Conservation (phyloP, 2,329 filamentous ascomycete species). For the Spiromastix sp. region DNA sequence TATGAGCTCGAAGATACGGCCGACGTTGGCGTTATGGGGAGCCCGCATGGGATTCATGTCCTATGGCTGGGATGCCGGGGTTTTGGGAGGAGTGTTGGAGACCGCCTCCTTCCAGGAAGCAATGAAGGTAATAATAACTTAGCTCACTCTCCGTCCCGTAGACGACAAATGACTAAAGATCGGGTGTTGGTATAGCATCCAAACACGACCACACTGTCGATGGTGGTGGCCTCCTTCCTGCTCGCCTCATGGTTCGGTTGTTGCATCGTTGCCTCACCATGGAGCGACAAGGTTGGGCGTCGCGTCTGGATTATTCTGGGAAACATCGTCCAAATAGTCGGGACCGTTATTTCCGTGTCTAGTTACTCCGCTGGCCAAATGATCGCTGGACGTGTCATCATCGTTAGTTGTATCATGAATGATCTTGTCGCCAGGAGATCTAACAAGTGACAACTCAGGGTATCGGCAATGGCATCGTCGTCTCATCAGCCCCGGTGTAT, state of each 20-base stretch:
- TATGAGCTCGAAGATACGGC: slow-evolving; percentile 3
- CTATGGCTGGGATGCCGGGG: slow-evolving; percentile 27
- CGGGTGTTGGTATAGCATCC: slow-evolving; percentile 13
- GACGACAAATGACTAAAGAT: too few relatives aligned
- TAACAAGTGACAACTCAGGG: slow-evolving; percentile 12
- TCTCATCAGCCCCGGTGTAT: slow-evolving; percentile 20
- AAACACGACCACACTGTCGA: slow-evolving; percentile 17
- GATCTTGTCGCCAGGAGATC: background rate
- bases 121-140: slow-evolving; percentile 18
- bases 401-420: slow-evolving; percentile 10
- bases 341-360: slow-evolving; percentile 19
- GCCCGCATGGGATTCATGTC: slow-evolving; percentile 22
- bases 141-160: too few relatives aligned
- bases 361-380: slow-evolving; percentile 20
- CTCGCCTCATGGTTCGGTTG: slow-evolving; percentile 21
- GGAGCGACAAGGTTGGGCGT: slow-evolving; percentile 17
- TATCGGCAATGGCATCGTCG: slow-evolving; percentile 23
- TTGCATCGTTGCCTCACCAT: slow-evolving; percentile 16
- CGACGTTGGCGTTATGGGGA: slow-evolving; percentile 4
- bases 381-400: slow-evolving; percentile 19
- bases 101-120: slow-evolving; percentile 21
- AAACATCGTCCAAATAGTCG: slow-evolving; percentile 18
- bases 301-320: slow-evolving; percentile 18
- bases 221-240: slow-evolving; percentile 21
- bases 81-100: slow-evolving; percentile 22